These are phyloP conservation scores for Aspergillus jensenii DNA, from an alignment of 2,329 filamentous ascomycete species.

Conservation along the genomic window DNA sequence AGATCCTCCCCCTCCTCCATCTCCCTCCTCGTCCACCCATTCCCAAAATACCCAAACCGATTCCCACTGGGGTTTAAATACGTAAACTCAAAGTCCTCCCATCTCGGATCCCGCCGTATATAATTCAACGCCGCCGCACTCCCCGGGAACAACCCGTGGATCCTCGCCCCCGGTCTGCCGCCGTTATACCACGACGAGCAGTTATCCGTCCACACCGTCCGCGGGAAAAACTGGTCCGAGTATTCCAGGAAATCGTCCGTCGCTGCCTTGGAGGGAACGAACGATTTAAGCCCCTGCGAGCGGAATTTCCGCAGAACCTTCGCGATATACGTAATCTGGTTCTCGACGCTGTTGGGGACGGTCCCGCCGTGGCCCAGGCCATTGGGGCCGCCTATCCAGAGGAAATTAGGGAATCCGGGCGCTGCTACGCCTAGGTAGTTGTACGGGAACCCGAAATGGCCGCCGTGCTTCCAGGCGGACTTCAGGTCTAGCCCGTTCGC, in stretches of 20 bases:
- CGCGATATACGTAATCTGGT: conserved; percentile 63
- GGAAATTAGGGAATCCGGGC: conserved; percentile 66
- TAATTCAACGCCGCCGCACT: conserved; percentile 63
- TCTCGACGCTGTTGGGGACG: conserved; percentile 67
- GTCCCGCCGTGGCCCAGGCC: conserved; percentile 62
- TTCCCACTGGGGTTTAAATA: conserved; percentile 47
- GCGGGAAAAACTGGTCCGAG: conserved; percentile 51
- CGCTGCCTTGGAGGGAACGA: conserved; percentile 58
- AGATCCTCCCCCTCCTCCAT: conserved; percentile 56
- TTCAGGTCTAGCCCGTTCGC: conserved; percentile 56
- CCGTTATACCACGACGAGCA: conserved; percentile 75
- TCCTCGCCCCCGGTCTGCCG: conserved; percentile 59
- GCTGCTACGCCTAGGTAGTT: conserved; percentile 65
- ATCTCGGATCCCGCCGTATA: conserved; percentile 56
- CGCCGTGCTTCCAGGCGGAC: conserved; percentile 57
- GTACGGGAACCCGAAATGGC: conserved; percentile 62
- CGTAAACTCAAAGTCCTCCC: conserved; percentile 61
- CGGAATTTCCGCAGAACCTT: conserved; percentile 67
- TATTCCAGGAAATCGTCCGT: conserved; percentile 56
- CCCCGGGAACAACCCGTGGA: conserved; percentile 70
- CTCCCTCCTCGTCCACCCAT: conserved; percentile 65
- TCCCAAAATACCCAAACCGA: conserved; percentile 60
- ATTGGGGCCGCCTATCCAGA: conserved; percentile 64
- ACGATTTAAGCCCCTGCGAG: conserved; percentile 64
- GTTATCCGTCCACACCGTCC: conserved; percentile 52